Evolutionary conservation across 176 grass and related monocot species (phyloP).

Genomic region (barley (Hordeum vulgare)): MorexV3_pseudomolecules_assembly NC_058523.1:382978907-382979406

Average conservation of each 20-base stretch:
- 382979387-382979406: not conserved
- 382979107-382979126: conserved; percentile 16
- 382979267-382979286: not conserved
- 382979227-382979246: not conserved
- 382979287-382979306: not conserved
- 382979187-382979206: not conserved
- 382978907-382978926: not conserved
- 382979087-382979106: conserved; percentile 18
- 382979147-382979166: not conserved
- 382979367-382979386: not conserved
- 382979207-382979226: conserved; percentile 7
- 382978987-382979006: conserved; percentile 27
- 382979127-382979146: not conserved
- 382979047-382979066: not conserved
- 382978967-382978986: conserved; percentile 11
- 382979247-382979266: not conserved
- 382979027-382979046: not conserved
- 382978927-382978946: not conserved
- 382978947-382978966: not conserved
- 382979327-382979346: not conserved
- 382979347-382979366: not conserved
- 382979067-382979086: conserved; percentile 25
- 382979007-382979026: not conserved
- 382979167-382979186: conserved; percentile 5
- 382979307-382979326: not conserved